Evolutionary conservation across 805 yeast genomes (phyloP).

Genomic region (Candida maesae): DNA sequence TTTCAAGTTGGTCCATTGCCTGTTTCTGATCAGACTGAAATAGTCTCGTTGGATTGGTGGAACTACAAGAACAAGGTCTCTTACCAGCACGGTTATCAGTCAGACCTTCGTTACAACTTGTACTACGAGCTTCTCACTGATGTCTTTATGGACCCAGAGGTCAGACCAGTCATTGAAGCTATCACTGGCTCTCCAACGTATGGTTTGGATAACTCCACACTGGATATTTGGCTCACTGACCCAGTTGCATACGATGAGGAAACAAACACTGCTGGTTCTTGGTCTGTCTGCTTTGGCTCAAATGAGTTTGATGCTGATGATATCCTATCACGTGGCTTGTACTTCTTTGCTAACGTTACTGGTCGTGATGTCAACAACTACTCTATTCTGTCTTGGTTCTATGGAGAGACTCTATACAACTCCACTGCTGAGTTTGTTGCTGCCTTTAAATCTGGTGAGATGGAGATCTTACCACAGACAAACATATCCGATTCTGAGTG

Average conservation of each 20-base stretch:
- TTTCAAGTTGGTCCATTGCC: conserved; percentile 25
- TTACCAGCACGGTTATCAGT: conserved; percentile 22
- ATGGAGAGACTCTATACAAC: conserved; percentile 21
- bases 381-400: conserved; percentile 22
- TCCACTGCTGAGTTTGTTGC: conserved; percentile 24
- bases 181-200: conserved; percentile 16
- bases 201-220: conserved; percentile 21
- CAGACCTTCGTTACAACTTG: conserved; percentile 14
- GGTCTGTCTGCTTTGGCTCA: conserved; percentile 22
- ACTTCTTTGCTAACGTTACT: conserved; percentile 21
- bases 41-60: conserved; percentile 16
- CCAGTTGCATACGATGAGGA: conserved; percentile 22
- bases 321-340: conserved; percentile 23
- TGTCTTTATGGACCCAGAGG: conserved; percentile 10
- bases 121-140: conserved; percentile 7
- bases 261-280: conserved; percentile 13
- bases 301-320: conserved; percentile 25
- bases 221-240: conserved; percentile 26
- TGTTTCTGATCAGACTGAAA: conserved; percentile 9
- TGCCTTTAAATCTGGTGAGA: conserved; percentile 21
- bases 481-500: conserved; percentile 9
- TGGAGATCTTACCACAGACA: conserved; percentile 18
- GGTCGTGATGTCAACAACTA: conserved; percentile 22
- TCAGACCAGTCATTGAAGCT: conserved; percentile 16
- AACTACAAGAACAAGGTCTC: conserved; percentile 21